Conservation (phyloP, 257 asterid species). For the Penstemon eatonii region DNA sequence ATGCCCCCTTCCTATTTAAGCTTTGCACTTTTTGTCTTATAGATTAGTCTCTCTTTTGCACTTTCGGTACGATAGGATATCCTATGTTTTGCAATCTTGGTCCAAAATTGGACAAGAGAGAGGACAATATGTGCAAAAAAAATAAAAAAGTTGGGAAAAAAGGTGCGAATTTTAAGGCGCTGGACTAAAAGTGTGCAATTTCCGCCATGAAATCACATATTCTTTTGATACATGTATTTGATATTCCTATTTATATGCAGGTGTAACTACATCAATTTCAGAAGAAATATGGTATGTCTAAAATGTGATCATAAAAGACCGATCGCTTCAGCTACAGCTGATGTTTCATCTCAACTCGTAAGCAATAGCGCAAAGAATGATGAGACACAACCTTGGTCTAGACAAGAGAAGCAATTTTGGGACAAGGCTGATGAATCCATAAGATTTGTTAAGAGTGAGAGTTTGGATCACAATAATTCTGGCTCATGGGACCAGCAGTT, state of each 20-base stretch:
- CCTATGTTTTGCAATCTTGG: no score
- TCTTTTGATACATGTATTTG: not conserved
- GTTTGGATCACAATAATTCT: constrained; percentile 35
- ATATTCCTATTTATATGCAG: constrained; percentile 37
- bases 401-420: constrained; percentile 33
- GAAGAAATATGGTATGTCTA: constrained; percentile 79
- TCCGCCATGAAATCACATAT: not conserved
- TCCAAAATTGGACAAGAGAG: no score
- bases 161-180: no score
- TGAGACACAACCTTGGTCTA: constrained; percentile 40
- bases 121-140: no score
- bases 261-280: constrained; percentile 89
- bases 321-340: constrained; percentile 39
- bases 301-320: constrained; percentile 88
- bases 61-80: no score
- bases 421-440: constrained; percentile 26
- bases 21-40: no score
- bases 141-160: no score
- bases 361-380: constrained; percentile 28
- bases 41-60: no score
- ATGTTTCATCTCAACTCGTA: constrained; percentile 30
- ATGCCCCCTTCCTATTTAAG: no score
- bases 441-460: constrained; percentile 37
- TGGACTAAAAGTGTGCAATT: no score
- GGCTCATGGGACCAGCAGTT: constrained; percentile 28